Evolutionary conservation across 2,329 filamentous ascomycete genomes (phyloP).

Genomic region (Fusarium irregulare): DNA sequence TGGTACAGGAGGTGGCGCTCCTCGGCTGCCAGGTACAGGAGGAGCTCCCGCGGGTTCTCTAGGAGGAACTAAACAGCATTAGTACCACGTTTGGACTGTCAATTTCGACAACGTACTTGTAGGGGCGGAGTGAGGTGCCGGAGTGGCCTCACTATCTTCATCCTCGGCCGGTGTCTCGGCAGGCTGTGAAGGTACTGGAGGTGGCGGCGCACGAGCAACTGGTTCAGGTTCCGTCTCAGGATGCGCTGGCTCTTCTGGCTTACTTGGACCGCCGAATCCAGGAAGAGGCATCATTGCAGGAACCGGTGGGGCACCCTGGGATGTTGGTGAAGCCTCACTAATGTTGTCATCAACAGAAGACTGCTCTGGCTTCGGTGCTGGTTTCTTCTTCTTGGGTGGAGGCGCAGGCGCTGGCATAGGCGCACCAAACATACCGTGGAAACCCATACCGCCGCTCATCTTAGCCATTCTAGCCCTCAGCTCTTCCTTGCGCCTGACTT

Average conservation of each 20-base stretch:
- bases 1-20: slow-evolving; percentile 68
- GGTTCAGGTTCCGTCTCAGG: slow-evolving; percentile 50
- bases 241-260: slow-evolving; percentile 56
- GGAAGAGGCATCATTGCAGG: slow-evolving; percentile 74
- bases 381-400: slow-evolving; percentile 65
- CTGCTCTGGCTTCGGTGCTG: slow-evolving; percentile 55
- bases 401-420: slow-evolving; percentile 73
- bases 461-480: slow-evolving; percentile 96
- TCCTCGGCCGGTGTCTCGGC: slow-evolving; percentile 46
- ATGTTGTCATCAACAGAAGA: slow-evolving; percentile 57
- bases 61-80: slow-evolving; percentile 47
- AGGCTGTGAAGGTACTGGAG: slow-evolving; percentile 46
- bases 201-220: slow-evolving; percentile 45
- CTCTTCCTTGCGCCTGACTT: slow-evolving; percentile 86
- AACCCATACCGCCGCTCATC: slow-evolving; percentile 97
- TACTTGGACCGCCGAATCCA: slow-evolving; percentile 73
- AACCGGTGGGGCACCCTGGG: slow-evolving; percentile 63
- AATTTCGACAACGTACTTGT: slow-evolving; percentile 31
- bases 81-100: slow-evolving; percentile 29
- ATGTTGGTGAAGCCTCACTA: slow-evolving; percentile 57
- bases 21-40: slow-evolving; percentile 62
- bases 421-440: slow-evolving; percentile 91
- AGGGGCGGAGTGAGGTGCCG: slow-evolving; percentile 45
- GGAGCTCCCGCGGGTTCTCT: slow-evolving; percentile 53
- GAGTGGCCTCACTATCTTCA: slow-evolving; percentile 52